Evolutionary conservation across 2,329 filamentous ascomycete genomes (phyloP), one percentile per base, ranked within the genome.

Genomic region (Aureobasidium sp.): DNA sequence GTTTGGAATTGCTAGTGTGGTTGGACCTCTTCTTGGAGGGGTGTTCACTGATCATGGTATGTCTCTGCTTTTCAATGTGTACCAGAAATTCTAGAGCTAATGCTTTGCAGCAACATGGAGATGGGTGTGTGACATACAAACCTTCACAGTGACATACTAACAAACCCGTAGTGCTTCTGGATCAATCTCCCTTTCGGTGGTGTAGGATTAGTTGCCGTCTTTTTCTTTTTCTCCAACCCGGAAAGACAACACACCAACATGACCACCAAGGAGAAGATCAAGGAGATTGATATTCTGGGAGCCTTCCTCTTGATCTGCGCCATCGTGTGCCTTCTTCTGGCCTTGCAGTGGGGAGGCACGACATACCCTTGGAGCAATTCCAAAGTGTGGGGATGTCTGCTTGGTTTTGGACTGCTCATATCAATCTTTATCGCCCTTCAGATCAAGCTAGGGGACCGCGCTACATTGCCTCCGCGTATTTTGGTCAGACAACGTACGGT

Each of bases 291-390:
- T 56, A 66, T 72, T 3, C 55, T 71, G 1, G 76, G 76, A 2
- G 67, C 71, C 4, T 61, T 70, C 17, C 59, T 77, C 30, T 63
- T 79, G 38, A 73, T 65, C 17, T 58, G 56, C 12, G 55, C 54
- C 24, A 62, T 67, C 24, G 53, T 64, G 4, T 79, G 70, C 65
- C 66, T 58, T 62, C 67, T 61, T 64, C 71, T 64, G 58, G 77
- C 62, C 63, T 65, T 58, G 69, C 71, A 79, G 55, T 70, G 78
- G 37, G 69, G 69, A 4, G 75, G 76, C 4, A 66, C 65, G 1
- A 69, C 63, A 1, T 57, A 79, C 39, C 40, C 63, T 3, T 68
- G 66, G 66, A 58, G 54, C 4, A 53, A 61, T 32, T 56, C 56
- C 21, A 44, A 50, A 17, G 58, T 66, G 16, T 59, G 55, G 34